Evolutionary conservation across 2,329 filamentous ascomycete species (phyloP).

Genomic region (Scytalidium lignicola): DNA sequence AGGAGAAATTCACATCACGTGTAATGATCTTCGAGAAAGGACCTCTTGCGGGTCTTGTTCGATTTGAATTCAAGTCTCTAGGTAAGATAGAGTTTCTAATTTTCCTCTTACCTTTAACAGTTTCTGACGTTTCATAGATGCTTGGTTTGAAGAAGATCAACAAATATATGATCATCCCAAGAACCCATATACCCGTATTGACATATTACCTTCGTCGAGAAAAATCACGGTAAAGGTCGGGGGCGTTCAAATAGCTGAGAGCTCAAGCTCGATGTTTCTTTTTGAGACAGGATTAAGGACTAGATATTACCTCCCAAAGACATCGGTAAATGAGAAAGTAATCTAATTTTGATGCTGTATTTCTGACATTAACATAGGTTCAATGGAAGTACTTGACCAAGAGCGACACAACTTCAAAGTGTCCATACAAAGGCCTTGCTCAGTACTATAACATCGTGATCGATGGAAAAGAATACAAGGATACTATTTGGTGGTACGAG

Average conservation of each 20-base stretch:
- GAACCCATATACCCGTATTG: slow-evolving; percentile 60
- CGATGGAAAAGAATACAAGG: slow-evolving; percentile 35
- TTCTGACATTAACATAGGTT: slow-evolving; percentile 20
- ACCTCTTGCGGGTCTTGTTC: slow-evolving; percentile 26
- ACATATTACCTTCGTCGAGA: slow-evolving; percentile 51
- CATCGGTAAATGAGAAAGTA: slow-evolving; percentile 16
- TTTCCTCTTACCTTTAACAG: not conserved
- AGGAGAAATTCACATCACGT: slow-evolving; percentile 26
- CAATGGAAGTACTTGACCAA: slow-evolving; percentile 31
- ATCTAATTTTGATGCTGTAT: slow-evolving; percentile 33
- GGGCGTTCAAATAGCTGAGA: slow-evolving; percentile 41
- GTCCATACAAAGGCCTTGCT: slow-evolving; percentile 63
- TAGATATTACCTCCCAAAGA: slow-evolving; percentile 54
- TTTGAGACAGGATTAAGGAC: slow-evolving; percentile 54
- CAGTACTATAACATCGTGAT: slow-evolving; percentile 53
- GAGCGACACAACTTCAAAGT: slow-evolving; percentile 48
- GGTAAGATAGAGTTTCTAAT: slow-evolving; percentile 18
- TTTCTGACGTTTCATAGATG: slow-evolving; percentile 21
- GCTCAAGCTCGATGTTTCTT: slow-evolving; percentile 42
- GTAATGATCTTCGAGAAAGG: slow-evolving; percentile 28
- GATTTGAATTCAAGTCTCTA: slow-evolving; percentile 35
- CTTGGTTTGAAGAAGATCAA: slow-evolving; percentile 53
- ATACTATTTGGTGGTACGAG: slow-evolving; percentile 58
- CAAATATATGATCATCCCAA: slow-evolving; percentile 58
- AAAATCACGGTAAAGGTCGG: slow-evolving; percentile 43